These are phyloP conservation scores for Monosporascus sp. DNA, from an alignment of 2,329 filamentous ascomycete species.

Conservation along the genomic window DNA sequence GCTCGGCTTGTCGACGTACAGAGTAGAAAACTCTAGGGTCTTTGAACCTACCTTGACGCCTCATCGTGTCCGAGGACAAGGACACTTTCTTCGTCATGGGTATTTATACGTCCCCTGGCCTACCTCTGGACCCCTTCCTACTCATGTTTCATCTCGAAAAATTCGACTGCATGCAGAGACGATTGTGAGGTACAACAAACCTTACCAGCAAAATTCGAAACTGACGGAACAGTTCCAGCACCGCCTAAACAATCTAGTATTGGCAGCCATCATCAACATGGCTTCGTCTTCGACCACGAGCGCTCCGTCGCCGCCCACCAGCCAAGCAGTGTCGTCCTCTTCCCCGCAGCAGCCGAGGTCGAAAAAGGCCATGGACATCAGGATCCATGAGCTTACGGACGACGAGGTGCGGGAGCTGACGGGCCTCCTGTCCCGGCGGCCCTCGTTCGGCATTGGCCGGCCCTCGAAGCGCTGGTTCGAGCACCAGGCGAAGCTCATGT, in stretches of 20 bases:
- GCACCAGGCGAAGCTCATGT: slow-evolving; percentile 26
- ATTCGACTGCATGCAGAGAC: too few species aligned
- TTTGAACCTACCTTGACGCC: neutral
- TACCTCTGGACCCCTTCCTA: too few species aligned
- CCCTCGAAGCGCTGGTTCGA: slow-evolving; percentile 32
- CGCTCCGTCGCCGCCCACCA: neutral
- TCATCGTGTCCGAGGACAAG: neutral
- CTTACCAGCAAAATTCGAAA: neutral
- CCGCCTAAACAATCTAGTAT: neutral
- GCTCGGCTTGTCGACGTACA: neutral
- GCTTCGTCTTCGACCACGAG: too few species aligned
- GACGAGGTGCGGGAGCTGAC: slow-evolving; percentile 28
- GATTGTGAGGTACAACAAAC: too few species aligned
- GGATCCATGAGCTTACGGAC: slow-evolving; percentile 19
- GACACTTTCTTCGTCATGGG: neutral
- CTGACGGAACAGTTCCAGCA: neutral
- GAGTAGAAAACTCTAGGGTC: neutral
- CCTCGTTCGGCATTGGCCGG: slow-evolving; percentile 22
- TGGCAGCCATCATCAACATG: too few species aligned
- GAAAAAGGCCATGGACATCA: slow-evolving; percentile 15
- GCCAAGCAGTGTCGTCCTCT: neutral
- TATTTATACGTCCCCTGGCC: neutral
- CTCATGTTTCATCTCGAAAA: too few species aligned
- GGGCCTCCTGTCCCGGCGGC: slow-evolving; percentile 31
- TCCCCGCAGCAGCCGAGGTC: neutral